phyloP scores from a whole-genome alignment of 768 basidiomycete species.

The Hortiboletus campestris region DNA sequence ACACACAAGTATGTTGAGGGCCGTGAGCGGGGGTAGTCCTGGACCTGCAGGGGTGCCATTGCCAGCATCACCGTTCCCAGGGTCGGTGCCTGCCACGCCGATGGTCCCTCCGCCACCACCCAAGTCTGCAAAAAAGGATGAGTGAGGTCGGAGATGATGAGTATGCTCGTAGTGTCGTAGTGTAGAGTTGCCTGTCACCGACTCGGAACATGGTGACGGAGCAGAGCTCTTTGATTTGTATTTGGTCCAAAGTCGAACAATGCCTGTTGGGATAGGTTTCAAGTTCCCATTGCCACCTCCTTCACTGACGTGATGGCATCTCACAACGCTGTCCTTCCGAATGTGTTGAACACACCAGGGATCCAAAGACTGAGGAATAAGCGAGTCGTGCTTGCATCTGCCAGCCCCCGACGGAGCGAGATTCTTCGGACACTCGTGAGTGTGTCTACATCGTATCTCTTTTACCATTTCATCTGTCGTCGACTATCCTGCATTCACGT shows the following conservation, averaged over 20 bases:
- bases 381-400: constrained; percentile 81
- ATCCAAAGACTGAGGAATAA: constrained; percentile 71
- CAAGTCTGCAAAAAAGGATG: constrained; percentile 26
- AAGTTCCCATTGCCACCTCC: background rate
- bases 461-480: background rate
- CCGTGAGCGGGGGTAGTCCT: constrained; percentile 13
- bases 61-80: constrained; percentile 23
- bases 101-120: constrained; percentile 22
- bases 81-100: constrained; percentile 14
- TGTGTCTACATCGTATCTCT: background rate
- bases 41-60: constrained; percentile 14
- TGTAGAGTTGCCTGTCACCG: background rate
- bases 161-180: background rate
- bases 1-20: constrained; percentile 3
- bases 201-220: background rate
- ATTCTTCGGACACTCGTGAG: constrained; percentile 77
- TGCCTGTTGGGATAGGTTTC: background rate
- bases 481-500: background rate
- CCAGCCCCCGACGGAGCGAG: constrained; percentile 80
- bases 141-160: constrained; percentile 10
- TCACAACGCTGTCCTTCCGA: constrained; percentile 55
- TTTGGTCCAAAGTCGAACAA: background rate
- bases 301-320: constrained; percentile 1
- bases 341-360: constrained; percentile 61
- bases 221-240: background rate